Evolutionary conservation across 805 yeast genomes (phyloP).

Genomic region (Candida michaelii): DNA sequence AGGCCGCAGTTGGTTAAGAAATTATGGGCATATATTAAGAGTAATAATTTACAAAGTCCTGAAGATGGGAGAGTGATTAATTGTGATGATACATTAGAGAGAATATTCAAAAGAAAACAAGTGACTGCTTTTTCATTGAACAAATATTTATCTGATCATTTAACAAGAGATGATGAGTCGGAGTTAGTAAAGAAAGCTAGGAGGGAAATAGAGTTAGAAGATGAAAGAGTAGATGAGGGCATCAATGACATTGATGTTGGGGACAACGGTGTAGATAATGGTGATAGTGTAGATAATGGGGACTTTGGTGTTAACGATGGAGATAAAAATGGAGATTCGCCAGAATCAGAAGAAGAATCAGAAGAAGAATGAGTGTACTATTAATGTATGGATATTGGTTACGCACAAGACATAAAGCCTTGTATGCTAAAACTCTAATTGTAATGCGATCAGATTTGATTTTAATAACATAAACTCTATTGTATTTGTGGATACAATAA

Average conservation of each 20-base stretch:
- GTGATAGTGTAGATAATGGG: neutral
- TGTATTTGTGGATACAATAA: too few relatives aligned
- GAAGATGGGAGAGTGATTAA: constrained; percentile 60
- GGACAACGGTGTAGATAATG: neutral
- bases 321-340: too few relatives aligned
- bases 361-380: neutral
- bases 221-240: constrained; percentile 11
- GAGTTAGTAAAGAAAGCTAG: neutral
- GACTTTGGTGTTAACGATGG: too few relatives aligned
- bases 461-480: too few relatives aligned
- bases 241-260: constrained; percentile 9
- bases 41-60: constrained; percentile 63
- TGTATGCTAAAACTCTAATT: too few relatives aligned
- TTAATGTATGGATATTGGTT: too few relatives aligned
- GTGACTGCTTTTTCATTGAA: constrained; percentile 60
- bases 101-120: constrained; percentile 53
- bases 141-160: constrained; percentile 52
- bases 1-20: constrained; percentile 70
- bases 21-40: constrained; percentile 71
- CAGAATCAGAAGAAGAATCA: too few relatives aligned
- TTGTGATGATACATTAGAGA: constrained; percentile 58
- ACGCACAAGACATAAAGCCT: too few relatives aligned
- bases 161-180: constrained; percentile 37
- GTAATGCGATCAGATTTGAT: too few relatives aligned
- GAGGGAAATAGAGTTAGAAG: constrained; percentile 1